A percentile compares a stretch with the other conserved stretches of the same genome.
These are phyloP conservation scores for Emergomyces orientalis DNA, from an alignment of 2,329 filamentous ascomycete species.

Conservation along the genomic window DNA sequence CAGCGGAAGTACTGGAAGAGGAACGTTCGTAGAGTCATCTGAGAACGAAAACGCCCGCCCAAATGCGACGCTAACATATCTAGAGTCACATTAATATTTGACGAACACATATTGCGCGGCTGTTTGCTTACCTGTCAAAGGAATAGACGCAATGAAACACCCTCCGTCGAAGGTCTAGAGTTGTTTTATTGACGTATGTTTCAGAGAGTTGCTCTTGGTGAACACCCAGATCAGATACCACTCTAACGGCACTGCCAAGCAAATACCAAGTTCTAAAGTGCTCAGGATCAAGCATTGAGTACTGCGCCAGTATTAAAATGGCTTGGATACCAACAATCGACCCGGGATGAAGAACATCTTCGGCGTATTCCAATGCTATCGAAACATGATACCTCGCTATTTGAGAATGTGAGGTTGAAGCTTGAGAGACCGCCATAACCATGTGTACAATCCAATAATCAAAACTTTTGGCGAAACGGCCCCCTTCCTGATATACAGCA, in stretches of 20 bases:
- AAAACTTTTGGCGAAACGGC: constrained; percentile 51
- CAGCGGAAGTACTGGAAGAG: constrained; percentile 52
- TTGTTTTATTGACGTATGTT: constrained; percentile 55
- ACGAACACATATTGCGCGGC: not conserved
- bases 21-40: constrained; percentile 75
- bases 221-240: constrained; percentile 79
- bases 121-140: constrained; percentile 60
- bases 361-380: constrained; percentile 65
- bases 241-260: constrained; percentile 79
- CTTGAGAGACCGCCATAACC: constrained; percentile 75
- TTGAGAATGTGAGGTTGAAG: constrained; percentile 60
- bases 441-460: constrained; percentile 84
- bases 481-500: constrained; percentile 65
- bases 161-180: constrained; percentile 66
- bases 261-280: constrained; percentile 94
- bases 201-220: constrained; percentile 81
- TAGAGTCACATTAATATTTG: constrained; percentile 29
- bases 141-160: constrained; percentile 89
- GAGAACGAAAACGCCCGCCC: constrained; percentile 87
- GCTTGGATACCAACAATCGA: constrained; percentile 80
- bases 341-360: constrained; percentile 75
- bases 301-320: constrained; percentile 74
- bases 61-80: constrained; percentile 79
- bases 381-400: constrained; percentile 52
- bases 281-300: constrained; percentile 78